Base-by-base conservation (phyloP, 1,284 basidiomycete genomes). In the Ceratobasidium theobromae region DNA sequence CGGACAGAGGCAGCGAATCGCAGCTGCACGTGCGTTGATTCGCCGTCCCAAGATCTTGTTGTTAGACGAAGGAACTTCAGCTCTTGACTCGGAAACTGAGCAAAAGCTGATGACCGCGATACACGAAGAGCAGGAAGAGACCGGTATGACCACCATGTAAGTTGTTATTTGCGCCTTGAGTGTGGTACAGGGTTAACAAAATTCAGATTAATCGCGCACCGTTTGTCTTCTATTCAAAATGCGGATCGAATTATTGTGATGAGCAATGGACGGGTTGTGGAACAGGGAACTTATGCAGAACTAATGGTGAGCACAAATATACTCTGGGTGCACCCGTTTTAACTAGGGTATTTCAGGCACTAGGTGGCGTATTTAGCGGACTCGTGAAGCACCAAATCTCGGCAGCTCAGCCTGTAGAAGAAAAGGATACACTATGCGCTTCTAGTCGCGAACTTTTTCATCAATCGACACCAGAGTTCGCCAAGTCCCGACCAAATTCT, bases 181-280 rank as follows among this genome's bases (percentile, higher is more conserved):
- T 30, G n/a, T 25, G 16, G n/a, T n/a, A n/a, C n/a, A n/a, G n/a
- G n/a, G n/a, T 21, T 30, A 40, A 51, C 38, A 30, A 23, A 41
- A 4, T 14, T 27, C 32, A 12, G 9, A 62, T 25, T 67, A 9
- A 81, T 84, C 67, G 81, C 82, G 0, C 82, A 83, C 71, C 74
- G 82, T 8, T 72, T 83, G 6, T 57, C 52, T 9, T 55, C 81
- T 0, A 83, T 84, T 65, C 79, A 82, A 67, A 76, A 78, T 60
- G 80, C 81, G 21, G 80, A 83, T 70, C 75, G 77, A 66, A 84
- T 84, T 68, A 79, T 76, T 69, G 79, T 75, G 64, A 77, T 82
- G 68, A 72, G 75, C 0, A 77, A 81, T 9, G 81, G 80, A 1
- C 72, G 72, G n/a, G 77, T 81, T 6, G 75, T 75, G 1, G 76